Base-by-base conservation (phyloP, 2,329 filamentous ascomycete genomes). In the Pseudogymnoascus sp. region DNA sequence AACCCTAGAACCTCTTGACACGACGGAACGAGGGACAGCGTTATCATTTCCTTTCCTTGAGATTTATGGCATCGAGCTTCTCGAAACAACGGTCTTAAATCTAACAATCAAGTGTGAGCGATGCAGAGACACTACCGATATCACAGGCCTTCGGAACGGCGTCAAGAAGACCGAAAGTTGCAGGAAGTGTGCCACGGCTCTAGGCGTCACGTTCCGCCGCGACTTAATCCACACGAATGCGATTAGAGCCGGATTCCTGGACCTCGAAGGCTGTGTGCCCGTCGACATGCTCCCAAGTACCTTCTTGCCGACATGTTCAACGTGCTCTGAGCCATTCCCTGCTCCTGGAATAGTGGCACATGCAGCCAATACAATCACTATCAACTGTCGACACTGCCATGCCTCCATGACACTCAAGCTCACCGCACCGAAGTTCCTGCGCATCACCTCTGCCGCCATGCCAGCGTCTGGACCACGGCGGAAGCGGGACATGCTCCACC, bases 341-440 rank as follows among this genome's bases (percentile, higher is more conserved):
- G 72, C 74, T 7, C 80, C 82, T 16, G 89, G 89, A 0, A 81
- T 95, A 36, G 81, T 87, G 14, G 86, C 89, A 3, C 88, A 93
- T 5, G 82, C 88, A 25, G 90, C 89, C 53, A 89, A 93, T 65
- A 84, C 84, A 16, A 83, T 85, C 21, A 87, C 86, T 70, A 89
- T 91, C 64, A 82, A 91, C 38, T 96, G 91, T 75, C 85, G 90
- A 59, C 84, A 88, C 69, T 96, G 91, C 73, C 90, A 95, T 77
- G 80, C 81, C 62, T 88, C 88, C 72, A 93, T 95, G 82, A 88
- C 84, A 14, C 90, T 95, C 76, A 87, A 86, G 72, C 84, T 95
- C 56, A 88, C 88, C 23, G 86, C 91, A 66, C 83, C 92, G 66
- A 90, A 89, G 72, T 92, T 96, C 75, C 80, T 93, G 34, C 81